Conservation (phyloP, 345 rosid genomes). For the Ailanthus altissimus region DNA sequence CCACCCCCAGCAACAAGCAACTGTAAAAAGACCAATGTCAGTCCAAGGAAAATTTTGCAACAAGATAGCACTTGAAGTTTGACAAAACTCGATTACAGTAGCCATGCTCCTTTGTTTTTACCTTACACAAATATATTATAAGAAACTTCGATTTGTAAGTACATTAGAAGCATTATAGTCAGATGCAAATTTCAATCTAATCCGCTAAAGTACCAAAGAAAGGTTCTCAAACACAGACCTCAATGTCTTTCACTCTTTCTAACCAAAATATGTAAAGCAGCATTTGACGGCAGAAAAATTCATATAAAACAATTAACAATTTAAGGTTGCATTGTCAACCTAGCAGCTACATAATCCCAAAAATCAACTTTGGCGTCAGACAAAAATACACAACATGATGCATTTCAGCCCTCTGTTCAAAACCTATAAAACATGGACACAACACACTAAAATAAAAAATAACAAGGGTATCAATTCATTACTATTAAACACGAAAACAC, state of each 20-base stretch:
- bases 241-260: neutral
- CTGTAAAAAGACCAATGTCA: slow-evolving; percentile 38
- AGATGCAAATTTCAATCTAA: neutral
- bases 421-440: neutral
- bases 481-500: neutral
- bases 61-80: neutral
- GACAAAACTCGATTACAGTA: neutral
- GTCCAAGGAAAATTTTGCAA: neutral
- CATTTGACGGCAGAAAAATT: neutral
- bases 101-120: neutral
- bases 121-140: neutral
- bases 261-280: neutral
- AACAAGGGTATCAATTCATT: neutral
- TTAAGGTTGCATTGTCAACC: neutral
- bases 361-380: neutral
- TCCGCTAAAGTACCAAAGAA: neutral
- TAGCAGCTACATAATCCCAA: neutral
- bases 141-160: neutral
- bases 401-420: neutral
- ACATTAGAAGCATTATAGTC: neutral
- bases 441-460: neutral
- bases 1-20: slow-evolving; percentile 98
- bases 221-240: neutral
- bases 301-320: neutral
- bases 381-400: neutral